Base-by-base conservation (phyloP, 768 basidiomycete species). In the Dictyophora rubrovolvata region DNA sequence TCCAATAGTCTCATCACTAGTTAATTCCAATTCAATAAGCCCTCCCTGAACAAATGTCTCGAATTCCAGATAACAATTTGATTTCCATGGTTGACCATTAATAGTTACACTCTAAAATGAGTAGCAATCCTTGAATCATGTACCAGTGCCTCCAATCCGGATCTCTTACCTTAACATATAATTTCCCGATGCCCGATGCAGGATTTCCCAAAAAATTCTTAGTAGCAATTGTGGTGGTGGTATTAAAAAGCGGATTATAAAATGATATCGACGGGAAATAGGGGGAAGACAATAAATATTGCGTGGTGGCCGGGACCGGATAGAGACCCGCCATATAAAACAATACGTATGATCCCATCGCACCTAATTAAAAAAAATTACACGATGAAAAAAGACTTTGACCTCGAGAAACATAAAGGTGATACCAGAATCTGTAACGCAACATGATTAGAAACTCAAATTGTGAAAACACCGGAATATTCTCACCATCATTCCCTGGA, bases 21-120 rank as follows among this genome's bases (percentile, higher is more conserved):
- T 80, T 58, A 85, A 65, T 49, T 80, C 76, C 34, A 85, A 68
- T 65, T 81, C 82, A 35, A 85, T 73, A 22, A 75, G 68, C 1
- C 80, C 74, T 8, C 81, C 81, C 3, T 65, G 69, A 21, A 71
- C 72, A 63, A 84, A 85, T n/a, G 79, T 77, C 53, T 82, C 80
- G 82, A 82, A 85, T 33, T 84, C 82, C 51, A 85, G 69, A 64
- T 77, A 85, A 60, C 84, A 85, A 64, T 77, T 84, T 2, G 83
- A 83, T 61, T 80, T 77, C 74, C 81, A 84, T 11, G 75, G 72
- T 58, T 74, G 66, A 5, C 82, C 82, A 61, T 85, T 75, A 23
- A 84, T 77, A 11, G 73, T 76, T 8, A 84, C 81, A 63, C 74
- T 79, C 83, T 84, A 28, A 28, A 28, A 42, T 42, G 12, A 42